These are phyloP conservation scores for Hibiscus mutabilis DNA, from an alignment of 345 rosid genomes.

Conservation along the genomic window DNA sequence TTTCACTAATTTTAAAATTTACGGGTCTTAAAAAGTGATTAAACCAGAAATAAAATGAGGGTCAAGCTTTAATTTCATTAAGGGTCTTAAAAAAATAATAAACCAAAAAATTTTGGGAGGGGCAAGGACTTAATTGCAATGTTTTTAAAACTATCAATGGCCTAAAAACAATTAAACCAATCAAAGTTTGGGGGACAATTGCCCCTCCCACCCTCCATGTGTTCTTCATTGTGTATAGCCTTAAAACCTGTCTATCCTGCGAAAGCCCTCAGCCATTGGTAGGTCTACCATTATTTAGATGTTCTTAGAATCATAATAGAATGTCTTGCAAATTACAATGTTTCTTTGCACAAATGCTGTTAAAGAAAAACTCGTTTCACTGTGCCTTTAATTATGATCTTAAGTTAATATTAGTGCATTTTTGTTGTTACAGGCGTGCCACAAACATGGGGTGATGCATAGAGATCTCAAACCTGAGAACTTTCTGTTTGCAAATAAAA, in stretches of 20 bases:
- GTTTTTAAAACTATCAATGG: too few relatives aligned
- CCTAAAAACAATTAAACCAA: too few relatives aligned
- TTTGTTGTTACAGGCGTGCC: slow-evolving; percentile 60
- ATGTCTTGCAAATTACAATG: neutral
- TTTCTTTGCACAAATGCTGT: slow-evolving; percentile 1
- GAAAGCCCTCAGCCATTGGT: neutral
- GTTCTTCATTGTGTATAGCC: neutral
- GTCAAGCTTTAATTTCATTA: too few relatives aligned
- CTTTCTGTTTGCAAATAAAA: slow-evolving; percentile 83
- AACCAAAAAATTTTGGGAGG: too few relatives aligned
- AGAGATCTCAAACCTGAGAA: slow-evolving; percentile 94
- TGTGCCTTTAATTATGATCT: neutral
- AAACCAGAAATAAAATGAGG: too few relatives aligned
- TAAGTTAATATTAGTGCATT: slow-evolving; percentile 3
- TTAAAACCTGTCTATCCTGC: too few relatives aligned
- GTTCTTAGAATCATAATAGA: neutral
- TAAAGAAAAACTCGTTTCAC: neutral
- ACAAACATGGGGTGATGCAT: slow-evolving; percentile 85
- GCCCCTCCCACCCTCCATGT: neutral
- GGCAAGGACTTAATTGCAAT: too few relatives aligned
- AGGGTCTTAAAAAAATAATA: too few relatives aligned
- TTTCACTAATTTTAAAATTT: too few relatives aligned
- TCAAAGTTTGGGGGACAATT: too few relatives aligned
- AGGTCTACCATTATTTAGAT: neutral
- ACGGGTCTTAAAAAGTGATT: too few relatives aligned